These are phyloP conservation scores for Crotalaria pallida DNA, from an alignment of 306 rosid species.

Conservation along the genomic window DNA sequence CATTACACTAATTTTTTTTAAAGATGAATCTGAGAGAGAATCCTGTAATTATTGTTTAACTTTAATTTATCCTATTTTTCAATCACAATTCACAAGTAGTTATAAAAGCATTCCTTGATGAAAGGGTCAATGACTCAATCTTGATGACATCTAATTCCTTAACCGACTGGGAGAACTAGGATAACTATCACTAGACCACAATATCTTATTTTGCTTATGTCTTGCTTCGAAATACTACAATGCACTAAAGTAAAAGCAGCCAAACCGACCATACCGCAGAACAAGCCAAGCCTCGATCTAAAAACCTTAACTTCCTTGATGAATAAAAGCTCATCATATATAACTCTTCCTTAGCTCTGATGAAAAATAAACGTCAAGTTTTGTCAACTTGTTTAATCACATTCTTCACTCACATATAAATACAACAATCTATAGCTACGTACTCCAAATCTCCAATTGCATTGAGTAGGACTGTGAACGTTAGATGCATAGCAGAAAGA, in stretches of 20 bases:
- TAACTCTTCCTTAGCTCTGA: neutral
- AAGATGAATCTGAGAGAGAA: too few species aligned
- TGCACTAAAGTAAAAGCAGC: too few species aligned
- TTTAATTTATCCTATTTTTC: too few species aligned
- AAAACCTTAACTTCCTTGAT: neutral
- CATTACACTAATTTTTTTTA: too few species aligned
- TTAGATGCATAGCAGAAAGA: neutral
- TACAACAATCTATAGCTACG: neutral
- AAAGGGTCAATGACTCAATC: too few species aligned
- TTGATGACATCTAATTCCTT: too few species aligned
- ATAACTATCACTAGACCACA: constrained; percentile 2
- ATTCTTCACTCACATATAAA: neutral
- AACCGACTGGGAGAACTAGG: too few species aligned
- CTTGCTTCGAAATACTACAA: too few species aligned
- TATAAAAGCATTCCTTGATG: too few species aligned
- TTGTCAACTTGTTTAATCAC: neutral
- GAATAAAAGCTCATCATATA: neutral
- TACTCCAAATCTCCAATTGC: neutral
- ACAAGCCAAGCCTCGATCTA: neutral
- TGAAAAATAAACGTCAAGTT: neutral
- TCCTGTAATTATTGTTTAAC: too few species aligned
- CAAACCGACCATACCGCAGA: constrained; percentile 18
- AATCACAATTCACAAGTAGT: too few species aligned
- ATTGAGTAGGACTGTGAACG: neutral
- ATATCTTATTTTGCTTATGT: too few species aligned